Evolutionary conservation across 139 green algal genomes (phyloP).

Genomic region (Coccomyxa sp.): DNA sequence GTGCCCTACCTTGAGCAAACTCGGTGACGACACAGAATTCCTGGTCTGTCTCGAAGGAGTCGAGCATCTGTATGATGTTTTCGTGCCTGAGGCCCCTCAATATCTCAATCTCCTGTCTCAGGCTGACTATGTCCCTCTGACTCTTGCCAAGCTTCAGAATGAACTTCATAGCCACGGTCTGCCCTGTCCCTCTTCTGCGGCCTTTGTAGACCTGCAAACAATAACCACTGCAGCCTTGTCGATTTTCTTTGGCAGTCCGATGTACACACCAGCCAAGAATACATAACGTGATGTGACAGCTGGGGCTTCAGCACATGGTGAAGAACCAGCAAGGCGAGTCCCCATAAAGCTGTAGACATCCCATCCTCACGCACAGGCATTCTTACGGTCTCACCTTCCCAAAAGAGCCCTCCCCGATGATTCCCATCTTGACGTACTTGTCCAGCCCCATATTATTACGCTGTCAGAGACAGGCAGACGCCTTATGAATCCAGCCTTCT

Average conservation of each 20-base stretch:
- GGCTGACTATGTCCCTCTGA: conserved; percentile 86
- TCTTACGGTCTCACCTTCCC: conserved; percentile 80
- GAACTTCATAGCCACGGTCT: conserved; percentile 98
- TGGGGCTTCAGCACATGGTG: too few relatives aligned
- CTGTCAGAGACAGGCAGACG: too few relatives aligned
- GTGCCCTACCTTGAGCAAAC: conserved; percentile 75
- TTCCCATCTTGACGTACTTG: conserved; percentile 90
- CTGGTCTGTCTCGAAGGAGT: conserved; percentile 93
- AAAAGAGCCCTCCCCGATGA: conserved; percentile 94
- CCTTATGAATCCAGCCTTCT: too few relatives aligned
- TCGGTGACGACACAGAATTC: conserved; percentile 98
- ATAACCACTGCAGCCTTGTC: too few relatives aligned
- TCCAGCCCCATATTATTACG: too few relatives aligned
- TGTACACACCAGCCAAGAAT: too few relatives aligned
- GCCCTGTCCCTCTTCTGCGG: conserved; percentile 76
- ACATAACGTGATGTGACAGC: background rate
- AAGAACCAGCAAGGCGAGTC: too few relatives aligned
- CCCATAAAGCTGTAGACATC: too few relatives aligned
- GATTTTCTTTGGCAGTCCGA: too few relatives aligned
- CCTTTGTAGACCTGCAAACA: conserved; percentile 90
- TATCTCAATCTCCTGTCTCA: conserved; percentile 96
- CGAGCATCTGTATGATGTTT: conserved; percentile 95
- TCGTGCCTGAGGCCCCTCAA: conserved; percentile 81
- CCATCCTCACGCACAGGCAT: too few relatives aligned
- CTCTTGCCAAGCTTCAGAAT: conserved; percentile 95